Conservation (phyloP, 805 yeast species). For the Ogataea corticis region DNA sequence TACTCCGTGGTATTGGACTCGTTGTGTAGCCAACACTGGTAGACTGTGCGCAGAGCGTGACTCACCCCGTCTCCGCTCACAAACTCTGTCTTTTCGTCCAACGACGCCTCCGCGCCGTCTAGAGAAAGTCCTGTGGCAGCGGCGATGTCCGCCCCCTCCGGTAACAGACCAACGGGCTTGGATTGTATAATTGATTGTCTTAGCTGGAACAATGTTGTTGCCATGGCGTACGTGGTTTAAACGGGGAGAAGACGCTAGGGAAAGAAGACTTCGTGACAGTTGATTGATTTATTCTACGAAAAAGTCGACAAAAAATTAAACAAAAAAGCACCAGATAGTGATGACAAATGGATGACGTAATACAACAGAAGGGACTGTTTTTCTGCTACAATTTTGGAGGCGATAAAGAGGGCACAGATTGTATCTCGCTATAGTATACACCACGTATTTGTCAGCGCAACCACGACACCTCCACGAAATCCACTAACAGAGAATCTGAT, state of each 20-base stretch:
- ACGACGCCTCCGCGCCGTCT: conserved; percentile 16
- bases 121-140: conserved; percentile 21
- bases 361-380: neutral
- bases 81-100: conserved; percentile 49
- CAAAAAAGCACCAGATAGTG: neutral
- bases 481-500: no score
- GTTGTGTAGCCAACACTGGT: conserved; percentile 76
- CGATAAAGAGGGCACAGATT: conserved; percentile 7
- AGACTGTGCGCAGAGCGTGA: conserved; percentile 58
- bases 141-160: conserved; percentile 21
- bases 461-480: no score
- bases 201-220: conserved; percentile 15
- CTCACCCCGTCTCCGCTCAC: conserved; percentile 42
- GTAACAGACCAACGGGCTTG: conserved; percentile 13
- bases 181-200: conserved; percentile 19
- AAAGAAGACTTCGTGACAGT: no score
- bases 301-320: neutral
- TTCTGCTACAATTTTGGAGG: conserved; percentile 1
- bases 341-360: no score
- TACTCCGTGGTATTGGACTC: conserved; percentile 81
- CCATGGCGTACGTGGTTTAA: neutral
- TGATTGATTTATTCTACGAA: neutral
- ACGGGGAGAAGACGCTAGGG: no score
- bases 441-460: no score
- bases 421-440: no score